phyloP scores from a whole-genome alignment of 768 basidiomycete species.

The Rhizopogon roseolus region DNA sequence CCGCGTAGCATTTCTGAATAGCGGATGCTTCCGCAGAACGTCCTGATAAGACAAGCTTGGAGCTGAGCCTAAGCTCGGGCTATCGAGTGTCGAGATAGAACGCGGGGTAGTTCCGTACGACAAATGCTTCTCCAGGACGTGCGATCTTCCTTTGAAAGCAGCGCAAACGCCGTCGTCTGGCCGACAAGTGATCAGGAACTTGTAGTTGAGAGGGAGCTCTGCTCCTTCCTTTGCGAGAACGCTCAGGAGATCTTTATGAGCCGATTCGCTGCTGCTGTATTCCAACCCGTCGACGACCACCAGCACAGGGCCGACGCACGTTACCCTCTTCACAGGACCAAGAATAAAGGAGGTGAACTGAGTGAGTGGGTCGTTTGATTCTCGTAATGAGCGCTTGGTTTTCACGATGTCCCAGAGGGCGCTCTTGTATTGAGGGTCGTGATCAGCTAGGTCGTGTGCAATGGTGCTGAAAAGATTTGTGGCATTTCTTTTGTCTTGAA shows the following conservation, averaged over 20 bases:
- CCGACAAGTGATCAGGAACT: slow-evolving; percentile 23
- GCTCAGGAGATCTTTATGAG: slow-evolving; percentile 17
- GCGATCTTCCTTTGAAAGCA: slow-evolving; percentile 3
- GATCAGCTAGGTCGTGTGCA: slow-evolving; percentile 27
- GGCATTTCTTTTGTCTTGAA: slow-evolving; percentile 11
- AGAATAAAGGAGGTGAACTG: slow-evolving; percentile 27
- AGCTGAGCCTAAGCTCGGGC: background rate
- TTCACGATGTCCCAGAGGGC: slow-evolving; percentile 13
- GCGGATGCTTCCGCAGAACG: too few relatives aligned
- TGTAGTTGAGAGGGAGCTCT: slow-evolving; percentile 17
- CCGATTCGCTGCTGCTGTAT: slow-evolving; percentile 14
- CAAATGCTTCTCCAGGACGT: slow-evolving; percentile 1
- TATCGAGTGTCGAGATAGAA: background rate
- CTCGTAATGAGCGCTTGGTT: slow-evolving; percentile 18
- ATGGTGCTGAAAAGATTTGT: slow-evolving; percentile 29
- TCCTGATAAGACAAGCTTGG: too few relatives aligned
- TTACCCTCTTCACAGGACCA: slow-evolving; percentile 15
- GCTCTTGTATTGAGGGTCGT: slow-evolving; percentile 20
- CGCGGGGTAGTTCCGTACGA: background rate
- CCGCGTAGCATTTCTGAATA: too few relatives aligned
- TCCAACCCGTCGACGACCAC: slow-evolving; percentile 33
- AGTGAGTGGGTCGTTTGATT: slow-evolving; percentile 9
- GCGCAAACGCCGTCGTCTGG: slow-evolving; percentile 17
- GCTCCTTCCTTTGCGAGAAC: slow-evolving; percentile 8
- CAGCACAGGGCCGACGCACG: slow-evolving; percentile 25